Evolutionary conservation across 345 rosid genomes (phyloP), one percentile per base, ranked within the genome.

Genomic region (Moringa oleifera): DNA sequence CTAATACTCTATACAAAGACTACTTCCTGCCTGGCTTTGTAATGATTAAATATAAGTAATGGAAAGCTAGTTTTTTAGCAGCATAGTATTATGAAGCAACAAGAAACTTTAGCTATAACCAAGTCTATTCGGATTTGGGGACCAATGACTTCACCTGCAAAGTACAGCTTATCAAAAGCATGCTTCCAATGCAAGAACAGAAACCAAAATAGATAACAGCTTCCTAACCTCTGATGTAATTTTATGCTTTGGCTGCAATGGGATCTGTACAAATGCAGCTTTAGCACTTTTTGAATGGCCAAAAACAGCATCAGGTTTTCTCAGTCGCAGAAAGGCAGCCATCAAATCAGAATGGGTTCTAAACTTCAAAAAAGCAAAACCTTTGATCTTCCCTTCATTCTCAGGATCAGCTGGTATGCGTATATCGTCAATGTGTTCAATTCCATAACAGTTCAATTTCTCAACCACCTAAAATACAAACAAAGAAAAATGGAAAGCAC

Each of bases 331-430:
- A 20, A 52, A 25, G 20, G 71, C 65, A 23, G 60, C 60, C 53
- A 24, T 46, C 59, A 65, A 65, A 67, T 53, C 55, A 25, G 47
- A 36, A 55, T 49, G 62, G 55, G 59, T 59, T 24, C 36, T 53
- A 49, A 67, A 67, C 52, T 50, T 50, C 53, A 67, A 37, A 36
- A 58, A 22, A 59, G 71, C 64, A 53, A 52, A 67, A 59, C 71
- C 71, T 53, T 53, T 59, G 41, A 19, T 67, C 59, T 53, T 20
- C 49, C 51, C 45, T 4, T 59, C 59, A 10, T 59, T 59, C 47
- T 52, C 49, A 16, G 54, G 25, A 53, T 59, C 64, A 23, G n/a
- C 15, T 4, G 64, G 64, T 41, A 67, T 25, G 19, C 37, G 22
- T 45, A 67, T 53, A 28, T 67, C 59, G 31, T 36, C 71, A 59